Base-by-base conservation (phyloP, 31 red algal species). In the Porphyra umbilicalis region DNA sequence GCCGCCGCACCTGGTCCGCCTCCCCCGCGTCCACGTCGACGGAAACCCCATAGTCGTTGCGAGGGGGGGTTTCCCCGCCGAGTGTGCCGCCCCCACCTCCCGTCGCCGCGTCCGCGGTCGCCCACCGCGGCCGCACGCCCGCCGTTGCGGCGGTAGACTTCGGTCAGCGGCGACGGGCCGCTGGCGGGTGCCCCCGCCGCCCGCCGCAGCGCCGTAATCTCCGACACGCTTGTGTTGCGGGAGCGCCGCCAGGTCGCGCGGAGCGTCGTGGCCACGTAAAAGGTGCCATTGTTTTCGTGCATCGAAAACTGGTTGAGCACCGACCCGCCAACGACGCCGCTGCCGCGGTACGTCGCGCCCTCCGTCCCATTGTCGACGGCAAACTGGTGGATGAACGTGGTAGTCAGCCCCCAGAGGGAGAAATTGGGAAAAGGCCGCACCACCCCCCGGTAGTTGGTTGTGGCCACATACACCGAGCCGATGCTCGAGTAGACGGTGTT, bases 221-320 rank as follows among this genome's bases (percentile, higher is more conserved):
- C 87, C 77, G 84, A 87, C 67, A 68, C 34, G 81, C 85, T 92
- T 33, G 32, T 13, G 67, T 92, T 81, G 9, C 90, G 79, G 32
- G 36, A 34, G 32, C 76, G 74, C 83, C 83, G 86, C 90, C 90
- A 92, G 9, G 80, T 34, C 10, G 83, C 84, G 42, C 90, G 84
- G 79, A 87, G 84, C 15, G 90, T 92, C 35, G 90, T 92, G 9
- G 90, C 90, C 29, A 92, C 83, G 71, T 75, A 87, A 46, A 92
- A 87, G 30, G 32, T 68, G 7, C 81, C 85, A 13, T 82, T 20
- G 68, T 37, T 40, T 34, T 92, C 90, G 78, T 87, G 84, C 84
- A 92, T 87, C 4, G 84, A 35, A 79, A 85, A 91, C 75, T 91
- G 89, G 78, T 85, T 91, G 32, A 91, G 35, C n/a, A 91, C 38